Evolutionary conservation across 164 flowering plant species (phyloP).

Genomic region (Brasenia schreberi): DNA sequence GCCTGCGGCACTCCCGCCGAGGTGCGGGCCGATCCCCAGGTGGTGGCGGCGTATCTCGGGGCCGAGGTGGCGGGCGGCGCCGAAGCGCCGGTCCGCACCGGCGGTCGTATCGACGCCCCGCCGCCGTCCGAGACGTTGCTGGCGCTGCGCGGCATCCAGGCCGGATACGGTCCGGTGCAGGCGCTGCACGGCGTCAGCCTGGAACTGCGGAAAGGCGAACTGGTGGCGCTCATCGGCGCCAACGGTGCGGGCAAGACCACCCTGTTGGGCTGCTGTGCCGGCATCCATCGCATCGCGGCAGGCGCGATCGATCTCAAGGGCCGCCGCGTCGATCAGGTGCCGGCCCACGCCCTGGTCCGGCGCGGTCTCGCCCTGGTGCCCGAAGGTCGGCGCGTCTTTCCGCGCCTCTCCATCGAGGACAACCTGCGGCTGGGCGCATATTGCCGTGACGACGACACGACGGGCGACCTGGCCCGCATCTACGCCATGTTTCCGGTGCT

Average conservation of each 20-base stretch:
- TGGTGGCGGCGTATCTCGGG: not conserved
- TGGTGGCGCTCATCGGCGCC: not conserved
- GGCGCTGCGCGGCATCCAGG: not conserved
- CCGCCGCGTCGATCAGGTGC: not conserved
- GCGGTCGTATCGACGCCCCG: too few relatives aligned
- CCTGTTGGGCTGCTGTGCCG: not conserved
- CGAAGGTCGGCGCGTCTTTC: not conserved
- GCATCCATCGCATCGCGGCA: not conserved
- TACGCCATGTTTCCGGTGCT: not conserved
- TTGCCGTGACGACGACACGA: not conserved
- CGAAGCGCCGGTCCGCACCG: too few relatives aligned
- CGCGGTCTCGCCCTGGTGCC: not conserved
- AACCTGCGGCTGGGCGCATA: not conserved
- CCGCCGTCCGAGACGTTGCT: too few relatives aligned
- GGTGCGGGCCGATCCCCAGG: not conserved
- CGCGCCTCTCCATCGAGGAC: not conserved
- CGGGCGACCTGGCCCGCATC: not conserved
- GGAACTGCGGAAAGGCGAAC: not conserved
- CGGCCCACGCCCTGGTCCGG: not conserved
- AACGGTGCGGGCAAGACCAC: slow-evolving; percentile 1
- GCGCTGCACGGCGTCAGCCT: not conserved
- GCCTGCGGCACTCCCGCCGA: not conserved
- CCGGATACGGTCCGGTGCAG: not conserved
- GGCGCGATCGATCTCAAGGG: not conserved
- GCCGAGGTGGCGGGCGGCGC: too few relatives aligned